Evolutionary conservation across 495 filamentous ascomycete species (phyloP), one percentile per base, ranked within the genome.

Genomic region (Trichoderma orchidacearum): DNA sequence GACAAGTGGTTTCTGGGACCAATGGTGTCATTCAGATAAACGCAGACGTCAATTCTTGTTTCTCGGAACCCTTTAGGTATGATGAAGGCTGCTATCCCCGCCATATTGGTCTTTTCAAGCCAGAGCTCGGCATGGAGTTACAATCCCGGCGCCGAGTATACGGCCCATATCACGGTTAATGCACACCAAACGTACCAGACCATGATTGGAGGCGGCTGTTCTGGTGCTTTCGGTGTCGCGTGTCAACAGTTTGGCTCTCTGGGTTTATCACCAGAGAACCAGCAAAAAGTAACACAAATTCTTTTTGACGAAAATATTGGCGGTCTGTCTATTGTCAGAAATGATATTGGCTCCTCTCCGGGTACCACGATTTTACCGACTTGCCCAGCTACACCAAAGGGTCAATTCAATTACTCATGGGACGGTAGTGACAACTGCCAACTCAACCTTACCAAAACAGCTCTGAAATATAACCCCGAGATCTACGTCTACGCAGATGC

Each of bases 281-380:
- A 73, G 54, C 60, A 65, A 18, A 50, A 62, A 35, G 69, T 68
- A 5, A 60, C 73, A 0, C 72, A 77, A 56, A 63, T 66, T 13
- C 68, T 80, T 29, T 79, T 77, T 63, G 70, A 66, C 59, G 64
- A 65, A 23, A 66, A 65, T 3, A 63, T 58, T 0, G 76, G 74
- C 7, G 76, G 76, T 6, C 61, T 80, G n/a, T 69, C 75, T 13
- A 79, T 80, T 56, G 61, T 80, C 31, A 72, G 76, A 6, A 77
- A 76, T 55, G 71, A 75, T n/a, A 75, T 80, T 58, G 76, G 75
- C 7, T 77, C 76, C 0, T 67, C 62, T 53, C 63, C 66, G 2
- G 66, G 67, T 62, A 69, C 70, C 56, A 67, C 66, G 4, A 70
- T 75, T 30, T 64, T 65, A 34, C 73, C 74, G 1, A 68, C 64